Conservation (phyloP, 208 protist genomes). For the Acanthamoeba royreba region DNA sequence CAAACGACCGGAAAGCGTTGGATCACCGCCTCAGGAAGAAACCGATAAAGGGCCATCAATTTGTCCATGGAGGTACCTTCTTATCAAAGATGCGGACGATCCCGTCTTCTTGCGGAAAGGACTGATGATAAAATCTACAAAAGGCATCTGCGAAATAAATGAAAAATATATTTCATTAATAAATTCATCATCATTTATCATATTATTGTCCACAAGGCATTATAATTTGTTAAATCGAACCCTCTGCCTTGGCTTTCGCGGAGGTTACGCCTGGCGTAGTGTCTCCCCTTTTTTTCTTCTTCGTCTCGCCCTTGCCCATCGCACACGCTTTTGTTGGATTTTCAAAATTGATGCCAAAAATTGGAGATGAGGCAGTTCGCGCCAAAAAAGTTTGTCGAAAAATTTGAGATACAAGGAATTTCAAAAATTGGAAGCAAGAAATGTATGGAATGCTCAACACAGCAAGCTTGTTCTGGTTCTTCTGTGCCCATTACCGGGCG, state of each 20-base stretch:
- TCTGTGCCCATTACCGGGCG: no score
- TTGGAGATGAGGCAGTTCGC: neutral
- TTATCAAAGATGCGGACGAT: slow-evolving; percentile 20
- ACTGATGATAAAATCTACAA: neutral
- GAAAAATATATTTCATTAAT: no score
- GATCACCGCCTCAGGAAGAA: neutral
- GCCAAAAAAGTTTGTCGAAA: neutral
- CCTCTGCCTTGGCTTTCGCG: neutral
- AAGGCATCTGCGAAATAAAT: no score
- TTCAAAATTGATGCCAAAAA: neutral
- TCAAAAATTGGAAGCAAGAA: no score
- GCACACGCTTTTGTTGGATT: no score
- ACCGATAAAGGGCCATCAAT: neutral
- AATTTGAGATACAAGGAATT: no score
- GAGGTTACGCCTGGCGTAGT: neutral
- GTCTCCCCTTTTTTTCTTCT: neutral
- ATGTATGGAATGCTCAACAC: no score
- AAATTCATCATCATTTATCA: no score
- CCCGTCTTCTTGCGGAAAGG: neutral
- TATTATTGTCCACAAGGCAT: no score
- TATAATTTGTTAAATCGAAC: no score
- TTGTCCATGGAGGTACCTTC: neutral
- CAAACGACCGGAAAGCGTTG: neutral
- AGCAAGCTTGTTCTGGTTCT: no score
- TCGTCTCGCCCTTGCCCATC: neutral